phyloP scores from a whole-genome alignment of 768 basidiomycete genomes.

The Amanita phalloides region DNA sequence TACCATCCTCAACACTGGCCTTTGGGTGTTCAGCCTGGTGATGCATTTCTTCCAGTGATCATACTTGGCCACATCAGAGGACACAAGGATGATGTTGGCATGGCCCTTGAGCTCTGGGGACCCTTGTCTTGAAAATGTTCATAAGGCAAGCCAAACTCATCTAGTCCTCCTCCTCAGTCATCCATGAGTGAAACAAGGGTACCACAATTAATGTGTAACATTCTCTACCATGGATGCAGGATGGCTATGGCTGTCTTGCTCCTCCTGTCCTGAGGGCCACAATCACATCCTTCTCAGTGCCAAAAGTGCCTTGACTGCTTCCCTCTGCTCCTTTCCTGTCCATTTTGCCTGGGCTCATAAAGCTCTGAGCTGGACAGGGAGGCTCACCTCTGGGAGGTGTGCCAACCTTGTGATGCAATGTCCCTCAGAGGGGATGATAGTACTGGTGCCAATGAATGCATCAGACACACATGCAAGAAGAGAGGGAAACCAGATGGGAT shows the following conservation, averaged over 20 bases:
- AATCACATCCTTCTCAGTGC: constrained; percentile 12
- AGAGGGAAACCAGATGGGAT: no score
- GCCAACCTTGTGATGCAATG: not conserved
- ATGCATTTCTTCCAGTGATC: constrained; percentile 7
- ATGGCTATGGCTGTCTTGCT: constrained; percentile 17
- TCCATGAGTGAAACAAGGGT: constrained; percentile 13
- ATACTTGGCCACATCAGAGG: constrained; percentile 9
- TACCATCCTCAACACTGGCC: not conserved
- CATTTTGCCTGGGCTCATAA: constrained; percentile 8
- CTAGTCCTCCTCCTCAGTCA: constrained; percentile 13
- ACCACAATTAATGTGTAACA: constrained; percentile 11
- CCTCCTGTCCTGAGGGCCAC: constrained; percentile 12
- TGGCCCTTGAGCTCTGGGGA: not conserved
- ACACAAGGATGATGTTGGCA: constrained; percentile 12
- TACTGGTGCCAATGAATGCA: no score
- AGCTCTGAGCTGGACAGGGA: not conserved
- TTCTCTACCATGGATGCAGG: constrained; percentile 9
- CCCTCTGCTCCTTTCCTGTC: constrained; percentile 9
- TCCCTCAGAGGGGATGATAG: no score
- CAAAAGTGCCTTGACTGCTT: constrained; percentile 9
- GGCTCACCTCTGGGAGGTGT: not conserved
- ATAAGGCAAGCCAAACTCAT: constrained; percentile 7
- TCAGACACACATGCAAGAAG: no score
- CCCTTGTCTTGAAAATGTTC: constrained; percentile 7
- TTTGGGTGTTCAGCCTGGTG: not conserved